phyloP scores from a whole-genome alignment of 331 rosid genomes.

The Arachis monticola region DNA sequence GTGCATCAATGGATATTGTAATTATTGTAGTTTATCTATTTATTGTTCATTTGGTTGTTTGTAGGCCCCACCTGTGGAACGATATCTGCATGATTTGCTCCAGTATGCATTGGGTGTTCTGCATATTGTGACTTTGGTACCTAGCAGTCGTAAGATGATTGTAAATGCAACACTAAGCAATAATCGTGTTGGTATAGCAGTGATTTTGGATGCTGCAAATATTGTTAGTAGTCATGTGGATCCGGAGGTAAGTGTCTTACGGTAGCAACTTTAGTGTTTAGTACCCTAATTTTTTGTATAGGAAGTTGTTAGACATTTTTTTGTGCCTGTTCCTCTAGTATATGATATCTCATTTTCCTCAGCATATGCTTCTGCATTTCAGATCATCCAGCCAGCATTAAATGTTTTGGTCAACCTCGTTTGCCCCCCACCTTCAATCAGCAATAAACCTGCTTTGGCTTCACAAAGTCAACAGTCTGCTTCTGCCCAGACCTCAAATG shows the following conservation, averaged over 20 bases:
- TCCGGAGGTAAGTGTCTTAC: constrained; percentile 73
- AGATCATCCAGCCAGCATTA: constrained; percentile 96
- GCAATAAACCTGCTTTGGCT: constrained; percentile 74
- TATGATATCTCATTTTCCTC: constrained; percentile 20
- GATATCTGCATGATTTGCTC: constrained; percentile 95
- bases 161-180: constrained; percentile 88
- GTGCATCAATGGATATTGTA: constrained; percentile 15
- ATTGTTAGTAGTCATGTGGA: constrained; percentile 77
- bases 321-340: constrained; percentile 20
- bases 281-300: constrained; percentile 31
- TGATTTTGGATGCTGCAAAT: constrained; percentile 98
- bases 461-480: constrained; percentile 75
- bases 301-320: constrained; percentile 16
- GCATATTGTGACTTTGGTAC: constrained; percentile 92
- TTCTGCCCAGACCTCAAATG: constrained; percentile 62
- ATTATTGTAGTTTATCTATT: constrained; percentile 33
- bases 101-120: constrained; percentile 96
- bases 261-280: constrained; percentile 26
- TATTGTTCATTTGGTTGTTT: constrained; percentile 31
- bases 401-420: constrained; percentile 95
- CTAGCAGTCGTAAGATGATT: constrained; percentile 92
- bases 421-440: constrained; percentile 98
- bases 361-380: constrained; percentile 45
- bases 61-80: constrained; percentile 97
- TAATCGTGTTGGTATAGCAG: constrained; percentile 86